These are phyloP conservation scores for Penicillium paneum DNA, from an alignment of 2,329 filamentous ascomycete genomes.

Conservation along the genomic window DNA sequence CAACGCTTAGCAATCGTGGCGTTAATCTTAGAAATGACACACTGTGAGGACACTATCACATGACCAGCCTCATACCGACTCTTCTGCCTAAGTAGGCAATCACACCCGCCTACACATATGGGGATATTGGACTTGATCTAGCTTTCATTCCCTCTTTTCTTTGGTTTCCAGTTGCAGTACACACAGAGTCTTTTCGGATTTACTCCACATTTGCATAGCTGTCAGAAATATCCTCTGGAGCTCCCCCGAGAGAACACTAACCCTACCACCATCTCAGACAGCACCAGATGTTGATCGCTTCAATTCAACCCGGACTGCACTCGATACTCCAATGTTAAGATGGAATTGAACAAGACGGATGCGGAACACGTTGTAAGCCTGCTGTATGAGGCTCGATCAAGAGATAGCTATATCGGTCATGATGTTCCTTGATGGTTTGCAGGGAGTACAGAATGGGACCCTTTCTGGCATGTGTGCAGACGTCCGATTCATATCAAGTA, in stretches of 20 bases:
- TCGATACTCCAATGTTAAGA: not conserved
- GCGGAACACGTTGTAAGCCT: not conserved
- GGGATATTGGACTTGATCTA: not conserved
- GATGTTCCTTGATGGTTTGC: not conserved
- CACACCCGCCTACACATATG: not conserved
- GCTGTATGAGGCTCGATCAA: not conserved
- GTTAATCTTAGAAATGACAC: not conserved
- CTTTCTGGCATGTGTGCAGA: not conserved
- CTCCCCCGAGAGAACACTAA: not conserved
- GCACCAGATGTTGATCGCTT: not conserved
- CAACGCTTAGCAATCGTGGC: not conserved
- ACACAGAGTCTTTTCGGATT: not conserved
- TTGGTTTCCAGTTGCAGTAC: not conserved
- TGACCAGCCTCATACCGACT: not conserved
- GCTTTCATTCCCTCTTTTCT: not conserved
- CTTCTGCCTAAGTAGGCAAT: not conserved
- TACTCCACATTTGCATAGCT: not conserved
- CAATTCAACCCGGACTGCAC: not conserved
- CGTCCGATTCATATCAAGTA: not conserved
- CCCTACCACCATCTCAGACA: not conserved
- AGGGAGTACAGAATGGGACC: not conserved
- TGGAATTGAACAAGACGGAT: not conserved
- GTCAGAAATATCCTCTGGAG: too few species aligned
- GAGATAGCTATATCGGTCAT: not conserved
- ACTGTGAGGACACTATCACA: not conserved